Conservation (phyloP, 2,329 filamentous ascomycete genomes). For the Macrophomina tecta region DNA sequence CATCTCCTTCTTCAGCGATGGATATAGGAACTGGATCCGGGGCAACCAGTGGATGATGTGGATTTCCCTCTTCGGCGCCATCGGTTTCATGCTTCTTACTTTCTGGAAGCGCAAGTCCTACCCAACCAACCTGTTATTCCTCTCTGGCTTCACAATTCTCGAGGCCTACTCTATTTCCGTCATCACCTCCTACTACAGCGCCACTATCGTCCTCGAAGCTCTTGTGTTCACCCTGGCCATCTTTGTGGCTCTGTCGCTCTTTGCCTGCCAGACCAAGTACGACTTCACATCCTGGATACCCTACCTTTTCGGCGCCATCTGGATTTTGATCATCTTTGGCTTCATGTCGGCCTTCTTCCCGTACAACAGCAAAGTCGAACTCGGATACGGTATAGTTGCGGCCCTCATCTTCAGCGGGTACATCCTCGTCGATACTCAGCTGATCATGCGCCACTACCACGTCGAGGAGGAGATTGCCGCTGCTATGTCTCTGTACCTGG, state of each 20-base stretch:
- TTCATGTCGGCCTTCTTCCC: constrained; percentile 94
- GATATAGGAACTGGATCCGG: constrained; percentile 89
- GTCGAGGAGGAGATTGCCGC: constrained; percentile 98
- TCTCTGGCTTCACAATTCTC: constrained; percentile 84
- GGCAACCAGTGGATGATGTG: constrained; percentile 83
- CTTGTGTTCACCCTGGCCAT: constrained; percentile 79
- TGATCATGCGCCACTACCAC: constrained; percentile 94
- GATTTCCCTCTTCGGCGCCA: constrained; percentile 81
- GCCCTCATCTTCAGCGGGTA: constrained; percentile 93
- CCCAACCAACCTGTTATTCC: constrained; percentile 92
- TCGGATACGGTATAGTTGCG: constrained; percentile 80
- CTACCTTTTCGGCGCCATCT: constrained; percentile 88
- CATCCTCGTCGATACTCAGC: constrained; percentile 94
- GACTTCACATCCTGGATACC: constrained; percentile 98
- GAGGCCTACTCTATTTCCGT: constrained; percentile 95
- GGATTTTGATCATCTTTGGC: constrained; percentile 89
- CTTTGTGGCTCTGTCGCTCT: constrained; percentile 71
- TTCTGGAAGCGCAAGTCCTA: constrained; percentile 97
- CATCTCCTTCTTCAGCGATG: constrained; percentile 80
- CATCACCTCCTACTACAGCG: constrained; percentile 88
- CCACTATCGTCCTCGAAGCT: constrained; percentile 84
- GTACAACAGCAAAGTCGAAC: constrained; percentile 78
- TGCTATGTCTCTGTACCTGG: constrained; percentile 91
- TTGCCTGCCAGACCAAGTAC: constrained; percentile 97
- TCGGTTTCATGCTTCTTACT: constrained; percentile 84